A percentile compares a stretch with the other conserved stretches of the same genome.
Conservation (phyloP, 768 basidiomycete genomes). For the Pleurotus eryngii region DNA sequence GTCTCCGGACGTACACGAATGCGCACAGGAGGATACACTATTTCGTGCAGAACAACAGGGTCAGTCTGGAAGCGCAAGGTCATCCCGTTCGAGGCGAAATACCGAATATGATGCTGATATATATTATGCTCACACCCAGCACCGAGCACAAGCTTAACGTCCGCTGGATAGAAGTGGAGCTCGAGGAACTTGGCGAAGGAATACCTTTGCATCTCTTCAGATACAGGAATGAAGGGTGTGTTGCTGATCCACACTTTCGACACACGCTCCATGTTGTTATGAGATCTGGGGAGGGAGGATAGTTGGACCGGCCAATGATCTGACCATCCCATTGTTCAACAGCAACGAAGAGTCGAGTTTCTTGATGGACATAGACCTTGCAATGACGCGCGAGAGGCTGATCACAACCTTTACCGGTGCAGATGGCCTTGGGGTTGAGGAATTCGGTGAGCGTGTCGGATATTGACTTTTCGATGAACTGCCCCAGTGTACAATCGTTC, state of each 20-base stretch:
- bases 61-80: conserved; percentile 88
- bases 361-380: conserved; percentile 88
- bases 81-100: conserved; percentile 81
- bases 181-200: conserved; percentile 97
- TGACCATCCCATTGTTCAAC: conserved; percentile 88
- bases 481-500: conserved; percentile 89
- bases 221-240: conserved; percentile 84
- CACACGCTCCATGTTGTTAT: conserved; percentile 94
- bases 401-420: conserved; percentile 81
- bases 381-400: conserved; percentile 81
- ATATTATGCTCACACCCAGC: conserved; percentile 94
- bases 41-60: conserved; percentile 76
- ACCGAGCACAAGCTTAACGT: conserved; percentile 79
- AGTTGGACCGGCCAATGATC: conserved; percentile 54
- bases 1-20: conserved; percentile 85
- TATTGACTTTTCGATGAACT: conserved; percentile 84
- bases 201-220: conserved; percentile 89
- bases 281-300: conserved; percentile 60
- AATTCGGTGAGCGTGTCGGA: conserved; percentile 65
- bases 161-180: conserved; percentile 90
- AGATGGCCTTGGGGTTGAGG: conserved; percentile 72
- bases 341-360: conserved; percentile 75
- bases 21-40: conserved; percentile 84
- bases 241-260: conserved; percentile 70
- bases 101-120: conserved; percentile 88